phyloP scores from a whole-genome alignment of 2,329 filamentous ascomycete genomes.

The Sclerotinia subarctica region DNA sequence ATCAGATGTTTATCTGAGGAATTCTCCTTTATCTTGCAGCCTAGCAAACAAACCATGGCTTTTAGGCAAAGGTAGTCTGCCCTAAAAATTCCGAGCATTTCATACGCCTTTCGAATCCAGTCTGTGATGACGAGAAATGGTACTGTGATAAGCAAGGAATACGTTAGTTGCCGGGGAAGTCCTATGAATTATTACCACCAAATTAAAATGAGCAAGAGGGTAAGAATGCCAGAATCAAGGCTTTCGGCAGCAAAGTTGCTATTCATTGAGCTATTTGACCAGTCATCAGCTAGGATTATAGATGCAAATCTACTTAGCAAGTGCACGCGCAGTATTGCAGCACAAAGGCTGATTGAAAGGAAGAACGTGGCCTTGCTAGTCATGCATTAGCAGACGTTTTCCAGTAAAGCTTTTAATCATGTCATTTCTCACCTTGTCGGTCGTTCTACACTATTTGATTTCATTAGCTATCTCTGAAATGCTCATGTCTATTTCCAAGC shows the following conservation, averaged over 20 bases:
- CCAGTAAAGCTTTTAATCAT: too few species aligned
- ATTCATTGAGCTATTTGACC: background rate
- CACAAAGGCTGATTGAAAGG: background rate
- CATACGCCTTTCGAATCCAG: background rate
- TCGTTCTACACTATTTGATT: background rate
- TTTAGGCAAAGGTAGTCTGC: background rate
- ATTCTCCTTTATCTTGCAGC: background rate
- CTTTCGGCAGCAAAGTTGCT: background rate
- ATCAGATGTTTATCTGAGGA: background rate
- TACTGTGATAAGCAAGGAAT: background rate
- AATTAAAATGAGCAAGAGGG: background rate
- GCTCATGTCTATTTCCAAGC: too few species aligned
- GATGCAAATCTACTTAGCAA: background rate
- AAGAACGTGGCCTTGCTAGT: background rate
- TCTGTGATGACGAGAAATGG: background rate
- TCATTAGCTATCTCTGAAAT: background rate
- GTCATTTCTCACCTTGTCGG: background rate
- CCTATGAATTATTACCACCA: background rate
- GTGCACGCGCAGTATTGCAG: background rate
- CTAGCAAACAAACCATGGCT: background rate
- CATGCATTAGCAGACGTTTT: background rate
- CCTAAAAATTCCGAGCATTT: too few species aligned
- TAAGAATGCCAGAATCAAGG: background rate
- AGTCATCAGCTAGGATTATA: too few species aligned
- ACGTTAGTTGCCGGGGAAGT: background rate